A percentile compares a stretch with the other conserved stretches of the same genome.
phyloP scores from a whole-genome alignment of 2,329 filamentous ascomycete species.

The Paracoccidioides brasiliensis region DNA sequence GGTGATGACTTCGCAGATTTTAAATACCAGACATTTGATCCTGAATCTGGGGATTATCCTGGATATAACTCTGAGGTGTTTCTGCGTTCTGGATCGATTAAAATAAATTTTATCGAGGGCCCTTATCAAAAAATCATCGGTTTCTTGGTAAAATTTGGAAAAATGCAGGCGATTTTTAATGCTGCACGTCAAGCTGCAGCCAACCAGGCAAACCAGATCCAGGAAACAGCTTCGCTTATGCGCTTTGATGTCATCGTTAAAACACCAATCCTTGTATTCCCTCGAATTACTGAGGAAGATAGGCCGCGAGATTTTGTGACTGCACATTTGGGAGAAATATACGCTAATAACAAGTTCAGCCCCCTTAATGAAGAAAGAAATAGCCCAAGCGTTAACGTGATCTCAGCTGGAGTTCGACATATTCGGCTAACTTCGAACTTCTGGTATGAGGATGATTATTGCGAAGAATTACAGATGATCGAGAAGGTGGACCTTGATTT shows the following conservation, averaged over 20 bases:
- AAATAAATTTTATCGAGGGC: constrained; percentile 92
- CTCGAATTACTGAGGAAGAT: constrained; percentile 58
- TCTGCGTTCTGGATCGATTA: constrained; percentile 84
- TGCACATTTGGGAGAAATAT: constrained; percentile 92
- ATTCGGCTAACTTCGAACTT: constrained; percentile 83
- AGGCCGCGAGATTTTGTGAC: constrained; percentile 70
- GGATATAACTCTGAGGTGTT: constrained; percentile 90
- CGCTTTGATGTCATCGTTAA: constrained; percentile 89
- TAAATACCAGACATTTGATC: constrained; percentile 89
- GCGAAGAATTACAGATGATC: constrained; percentile 88
- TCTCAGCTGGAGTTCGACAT: constrained; percentile 82
- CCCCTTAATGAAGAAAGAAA: constrained; percentile 65
- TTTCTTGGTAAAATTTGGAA: constrained; percentile 96
- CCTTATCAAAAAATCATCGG: constrained; percentile 97
- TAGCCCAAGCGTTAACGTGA: constrained; percentile 69
- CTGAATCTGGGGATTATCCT: constrained; percentile 63
- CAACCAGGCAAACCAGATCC: constrained; percentile 83
- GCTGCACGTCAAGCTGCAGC: constrained; percentile 88
- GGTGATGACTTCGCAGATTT: constrained; percentile 94
- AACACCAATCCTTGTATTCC: constrained; percentile 93
- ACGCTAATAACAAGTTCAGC: constrained; percentile 85
- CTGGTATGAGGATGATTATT: constrained; percentile 56
- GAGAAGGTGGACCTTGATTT: constrained; percentile 93
- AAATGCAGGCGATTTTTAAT: constrained; percentile 99
- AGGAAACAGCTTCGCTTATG: constrained; percentile 78